These are phyloP conservation scores for Termitomyces sp. DNA, from an alignment of 768 basidiomycete genomes.

Conservation along the genomic window DNA sequence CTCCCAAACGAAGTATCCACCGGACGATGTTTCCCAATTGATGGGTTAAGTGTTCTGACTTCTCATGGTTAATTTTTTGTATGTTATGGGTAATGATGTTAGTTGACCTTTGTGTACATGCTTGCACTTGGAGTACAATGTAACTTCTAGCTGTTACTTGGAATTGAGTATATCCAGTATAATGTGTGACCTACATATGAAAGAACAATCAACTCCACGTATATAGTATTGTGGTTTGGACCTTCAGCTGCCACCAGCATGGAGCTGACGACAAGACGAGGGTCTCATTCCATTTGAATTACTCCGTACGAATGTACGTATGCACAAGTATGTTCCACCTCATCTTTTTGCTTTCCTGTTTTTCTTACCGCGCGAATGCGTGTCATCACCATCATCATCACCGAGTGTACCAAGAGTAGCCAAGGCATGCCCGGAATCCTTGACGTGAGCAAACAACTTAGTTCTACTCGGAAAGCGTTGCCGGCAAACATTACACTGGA, in stretches of 20 bases:
- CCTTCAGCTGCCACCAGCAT: background rate
- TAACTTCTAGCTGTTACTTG: background rate
- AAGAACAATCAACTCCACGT: too few relatives aligned
- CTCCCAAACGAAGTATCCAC: constrained; percentile 94
- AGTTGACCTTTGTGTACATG: background rate
- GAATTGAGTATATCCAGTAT: background rate
- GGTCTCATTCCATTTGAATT: background rate
- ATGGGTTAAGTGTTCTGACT: constrained; percentile 52
- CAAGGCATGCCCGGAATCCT: constrained; percentile 63
- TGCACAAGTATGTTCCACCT: background rate
- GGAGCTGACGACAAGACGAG: background rate
- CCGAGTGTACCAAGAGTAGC: constrained; percentile 29
- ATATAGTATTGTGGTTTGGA: background rate
- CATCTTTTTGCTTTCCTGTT: constrained; percentile 31
- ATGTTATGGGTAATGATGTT: background rate
- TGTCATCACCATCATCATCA: constrained; percentile 3
- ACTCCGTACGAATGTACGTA: background rate
- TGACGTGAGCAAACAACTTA: constrained; percentile 70
- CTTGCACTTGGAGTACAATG: background rate
- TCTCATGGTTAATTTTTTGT: background rate
- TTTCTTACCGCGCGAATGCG: constrained; percentile 26
- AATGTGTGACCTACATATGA: background rate
- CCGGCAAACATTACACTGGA: constrained; percentile 67
- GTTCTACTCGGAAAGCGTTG: constrained; percentile 60
- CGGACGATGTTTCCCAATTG: constrained; percentile 83